Evolutionary conservation across 108 stramenopile species (phyloP).

Genomic region (Nannochloropsis oceanica): DNA sequence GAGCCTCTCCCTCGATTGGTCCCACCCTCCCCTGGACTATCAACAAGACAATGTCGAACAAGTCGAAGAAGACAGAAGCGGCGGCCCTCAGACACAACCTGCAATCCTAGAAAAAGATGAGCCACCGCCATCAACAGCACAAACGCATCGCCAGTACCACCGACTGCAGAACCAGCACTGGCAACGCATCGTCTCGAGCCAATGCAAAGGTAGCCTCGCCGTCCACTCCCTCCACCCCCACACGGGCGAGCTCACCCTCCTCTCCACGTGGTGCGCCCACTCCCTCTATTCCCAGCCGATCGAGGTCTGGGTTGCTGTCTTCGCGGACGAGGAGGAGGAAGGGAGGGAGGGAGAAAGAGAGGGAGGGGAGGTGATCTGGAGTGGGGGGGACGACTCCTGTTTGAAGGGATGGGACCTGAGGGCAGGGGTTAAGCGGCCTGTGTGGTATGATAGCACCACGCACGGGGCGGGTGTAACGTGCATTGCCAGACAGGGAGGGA

Average conservation of each 20-base stretch:
- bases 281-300: neutral
- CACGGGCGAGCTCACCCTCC: neutral
- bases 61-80: no score
- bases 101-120: no score
- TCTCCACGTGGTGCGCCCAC: neutral
- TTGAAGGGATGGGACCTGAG: constrained; percentile 31
- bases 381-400: constrained; percentile 16
- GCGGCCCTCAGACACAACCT: no score
- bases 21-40: neutral
- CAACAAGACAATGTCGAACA: no score
- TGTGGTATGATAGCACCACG: neutral
- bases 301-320: neutral
- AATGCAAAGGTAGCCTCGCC: neutral
- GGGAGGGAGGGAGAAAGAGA: neutral
- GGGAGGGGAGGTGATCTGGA: neutral
- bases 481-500: neutral
- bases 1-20: neutral
- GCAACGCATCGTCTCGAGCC: neutral
- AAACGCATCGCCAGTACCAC: no score
- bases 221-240: neutral
- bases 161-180: no score
- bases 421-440: neutral
- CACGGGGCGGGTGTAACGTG: neutral
- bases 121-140: no score
- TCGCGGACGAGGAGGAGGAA: neutral